Evolutionary conservation across 2,329 filamentous ascomycete species (phyloP), one percentile per base, ranked within the genome.

Genomic region (Alternaria sp.): DNA sequence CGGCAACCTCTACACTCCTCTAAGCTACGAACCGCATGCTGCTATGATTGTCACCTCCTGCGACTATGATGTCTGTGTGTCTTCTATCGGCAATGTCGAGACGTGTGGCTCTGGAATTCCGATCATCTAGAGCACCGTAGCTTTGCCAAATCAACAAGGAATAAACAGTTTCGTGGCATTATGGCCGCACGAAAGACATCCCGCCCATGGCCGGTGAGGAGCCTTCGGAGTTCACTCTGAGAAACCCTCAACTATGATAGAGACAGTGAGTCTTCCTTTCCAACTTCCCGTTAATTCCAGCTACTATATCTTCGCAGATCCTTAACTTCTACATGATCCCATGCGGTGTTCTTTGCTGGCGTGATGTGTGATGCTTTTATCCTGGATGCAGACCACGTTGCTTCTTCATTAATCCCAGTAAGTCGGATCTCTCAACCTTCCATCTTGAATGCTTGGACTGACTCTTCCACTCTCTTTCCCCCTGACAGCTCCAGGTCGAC

Each of bases 11-110:
- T 25, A 25, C 22, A 25, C 22, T 1, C 22, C 22, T 25, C 22
- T 25, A 25, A 25, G 22, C 4, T 34, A 54, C 2, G 12, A 56
- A 5, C n/a, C 67, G 1, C 52, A 63, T 36, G 28, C 51, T 10
- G 67, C 63, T 12, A 58, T 57, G 3, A 25, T 72, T 22, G 52
- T 59, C 20, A 72, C 68, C 51, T 72, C 68, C 0, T 71, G 70
- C 46, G 43, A 52, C 4, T 69, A 70, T 8, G 48, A 64, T 0
- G 49, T 72, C 30, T 70, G 62, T 11, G 36, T 71, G 3, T 57
- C 49, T 3, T 72, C 68, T 0, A 53, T 63, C 2, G 67, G 67
- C 36, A 22, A 64, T 12, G 9, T 34, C 20, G 2, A 22, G 4
- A 34, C 14, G 10, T 66, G 62, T 20, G 57, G 58, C 2, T 34